phyloP scores from a whole-genome alignment of 371 early-diverging fungal genomes.

The Apophysomyces trapeziformis region DNA sequence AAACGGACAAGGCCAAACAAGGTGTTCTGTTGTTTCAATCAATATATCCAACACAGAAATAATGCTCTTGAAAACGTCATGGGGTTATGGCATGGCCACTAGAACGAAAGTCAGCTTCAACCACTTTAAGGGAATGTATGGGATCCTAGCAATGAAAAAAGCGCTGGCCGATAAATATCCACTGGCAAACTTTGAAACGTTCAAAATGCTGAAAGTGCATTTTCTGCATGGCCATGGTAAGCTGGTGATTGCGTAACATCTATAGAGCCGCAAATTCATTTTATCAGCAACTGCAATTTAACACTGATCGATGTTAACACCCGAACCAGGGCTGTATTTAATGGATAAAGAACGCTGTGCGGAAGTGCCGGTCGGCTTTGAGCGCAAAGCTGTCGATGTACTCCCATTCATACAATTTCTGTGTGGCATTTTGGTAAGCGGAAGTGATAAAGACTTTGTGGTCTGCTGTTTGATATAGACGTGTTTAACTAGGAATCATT shows the following conservation, averaged over 20 bases:
- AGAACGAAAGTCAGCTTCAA: constrained; percentile 28
- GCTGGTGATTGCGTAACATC: background rate
- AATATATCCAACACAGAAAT: background rate
- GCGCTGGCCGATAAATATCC: background rate
- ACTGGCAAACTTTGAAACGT: constrained; percentile 3
- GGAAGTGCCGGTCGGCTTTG: background rate
- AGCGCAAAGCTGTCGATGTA: constrained; percentile 1
- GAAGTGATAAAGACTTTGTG: background rate
- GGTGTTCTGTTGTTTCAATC: background rate
- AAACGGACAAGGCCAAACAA: background rate
- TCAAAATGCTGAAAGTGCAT: constrained; percentile 10
- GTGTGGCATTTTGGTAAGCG: background rate
- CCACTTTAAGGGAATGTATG: constrained; percentile 37
- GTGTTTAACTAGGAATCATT: constrained; percentile 9
- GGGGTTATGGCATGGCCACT: background rate
- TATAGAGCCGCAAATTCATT: background rate
- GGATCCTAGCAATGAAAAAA: constrained; percentile 31
- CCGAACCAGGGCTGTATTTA: constrained; percentile 2
- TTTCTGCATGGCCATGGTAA: constrained; percentile 12
- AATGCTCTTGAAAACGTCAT: constrained; percentile 7
- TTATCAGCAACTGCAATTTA: constrained; percentile 13
- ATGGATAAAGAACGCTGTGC: constrained; percentile 5
- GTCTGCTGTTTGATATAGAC: constrained; percentile 10
- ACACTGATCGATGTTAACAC: constrained; percentile 6
- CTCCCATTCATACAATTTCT: constrained; percentile 4